Evolutionary conservation across 371 early-diverging fungal species (phyloP), one percentile per base, ranked within the genome.

Genomic region (Rhizopus delemar): DNA sequence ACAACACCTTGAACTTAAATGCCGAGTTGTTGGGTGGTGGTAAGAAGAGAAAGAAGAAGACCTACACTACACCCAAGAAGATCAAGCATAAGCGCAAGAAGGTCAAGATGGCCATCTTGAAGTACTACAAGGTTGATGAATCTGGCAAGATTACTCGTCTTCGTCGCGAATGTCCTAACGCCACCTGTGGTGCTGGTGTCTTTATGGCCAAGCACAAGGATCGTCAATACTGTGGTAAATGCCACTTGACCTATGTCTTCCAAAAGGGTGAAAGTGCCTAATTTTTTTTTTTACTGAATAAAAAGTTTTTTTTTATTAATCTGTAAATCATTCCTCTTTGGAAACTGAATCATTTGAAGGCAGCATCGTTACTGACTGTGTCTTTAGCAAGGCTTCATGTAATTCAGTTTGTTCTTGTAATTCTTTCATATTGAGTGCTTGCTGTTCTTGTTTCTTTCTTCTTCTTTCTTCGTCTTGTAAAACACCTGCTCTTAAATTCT

Each of bases 21-120:
- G 76, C 75, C 53, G 83, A 82, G 56, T 68, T 82, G 34, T 68
- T 82, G 65, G 86, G 94, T 88, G 95, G 94, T 92, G 96, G 83
- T 79, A 97, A 97, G 90, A 95, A 95, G 91, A 84, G 91, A 67
- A 96, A 95, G 90, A 95, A 95, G 93, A 96, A 96, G 95, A 89
- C 86, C 65, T 96, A 97, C 90, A 97, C 96, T 72, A 97, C 97
- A 70, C 97, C 97, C 83, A 96, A 97, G 93, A 96, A 96, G 91
- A 93, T 93, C 80, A 90, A 93, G 85, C 96, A 97, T 89, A 95
- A 95, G 93, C 85, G 90, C 78, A 93, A 91, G 87, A 96, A 96
- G 90, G 94, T 95, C 77, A 96, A 95, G 86, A 81, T 96, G 78
- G 90, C 96, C 51, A 88, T 97, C 70, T 89, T 96, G 80, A 92